Percentiles rank a stretch among this genome's conserved stretches.
Conservation (phyloP, 345 rosid genomes). For the Excoecaria cochinchinensis region DNA sequence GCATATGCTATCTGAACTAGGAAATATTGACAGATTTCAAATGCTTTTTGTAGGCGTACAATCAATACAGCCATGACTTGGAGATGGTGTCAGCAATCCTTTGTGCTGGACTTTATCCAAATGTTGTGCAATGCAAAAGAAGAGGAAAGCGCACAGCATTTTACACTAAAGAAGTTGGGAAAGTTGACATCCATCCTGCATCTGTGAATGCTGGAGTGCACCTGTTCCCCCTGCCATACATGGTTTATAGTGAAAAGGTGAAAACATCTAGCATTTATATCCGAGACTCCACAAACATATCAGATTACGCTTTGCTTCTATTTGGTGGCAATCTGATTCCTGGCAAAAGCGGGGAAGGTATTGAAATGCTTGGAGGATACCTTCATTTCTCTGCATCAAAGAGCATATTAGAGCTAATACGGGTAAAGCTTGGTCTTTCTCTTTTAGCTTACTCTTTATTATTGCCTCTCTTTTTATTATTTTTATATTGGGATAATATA, state of each 20-base stretch:
- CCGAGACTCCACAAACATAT: constrained; percentile 89
- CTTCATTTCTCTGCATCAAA: constrained; percentile 92
- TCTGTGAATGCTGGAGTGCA: constrained; percentile 82
- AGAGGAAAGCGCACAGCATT: constrained; percentile 88
- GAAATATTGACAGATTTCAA: background rate
- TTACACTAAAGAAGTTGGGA: constrained; percentile 92
- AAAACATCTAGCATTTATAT: constrained; percentile 75
- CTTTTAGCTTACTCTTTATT: background rate
- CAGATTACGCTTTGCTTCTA: constrained; percentile 90
- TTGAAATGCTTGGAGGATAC: constrained; percentile 96
- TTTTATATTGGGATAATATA: too few relatives aligned
- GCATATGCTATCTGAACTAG: background rate
- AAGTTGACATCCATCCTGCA: constrained; percentile 91
- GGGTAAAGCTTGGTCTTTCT: constrained; percentile 35
- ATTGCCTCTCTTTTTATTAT: background rate
- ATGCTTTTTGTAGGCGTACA: constrained; percentile 61
- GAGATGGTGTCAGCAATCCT: constrained; percentile 89
- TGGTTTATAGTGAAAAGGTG: constrained; percentile 91
- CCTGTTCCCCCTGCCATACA: constrained; percentile 80
- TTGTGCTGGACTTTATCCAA: constrained; percentile 96
- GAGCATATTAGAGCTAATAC: constrained; percentile 71
- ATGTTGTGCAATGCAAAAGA: constrained; percentile 94
- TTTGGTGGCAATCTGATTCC: constrained; percentile 86
- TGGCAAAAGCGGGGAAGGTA: constrained; percentile 71
- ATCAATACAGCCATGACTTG: constrained; percentile 70